These are phyloP conservation scores for Primulina huaijiensis DNA, from an alignment of 257 asterid species.

Conservation along the genomic window DNA sequence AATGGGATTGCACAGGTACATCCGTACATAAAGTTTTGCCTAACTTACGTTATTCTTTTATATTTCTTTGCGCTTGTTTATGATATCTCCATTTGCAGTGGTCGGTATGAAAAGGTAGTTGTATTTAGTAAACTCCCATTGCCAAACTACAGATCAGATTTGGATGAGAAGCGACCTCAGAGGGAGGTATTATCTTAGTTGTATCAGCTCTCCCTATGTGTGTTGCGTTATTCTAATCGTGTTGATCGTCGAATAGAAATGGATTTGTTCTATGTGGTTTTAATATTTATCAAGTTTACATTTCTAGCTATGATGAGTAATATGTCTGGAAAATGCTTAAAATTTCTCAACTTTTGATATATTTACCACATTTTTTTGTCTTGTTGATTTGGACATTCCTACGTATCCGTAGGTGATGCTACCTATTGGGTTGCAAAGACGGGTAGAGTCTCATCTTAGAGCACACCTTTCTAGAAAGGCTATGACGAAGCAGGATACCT, in stretches of 20 bases:
- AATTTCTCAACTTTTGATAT: constrained; percentile 13
- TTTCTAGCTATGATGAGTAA: constrained; percentile 16
- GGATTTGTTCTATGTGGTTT: constrained; percentile 3
- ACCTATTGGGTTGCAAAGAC: constrained; percentile 52
- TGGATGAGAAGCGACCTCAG: constrained; percentile 89
- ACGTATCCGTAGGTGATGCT: constrained; percentile 52
- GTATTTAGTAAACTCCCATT: constrained; percentile 78
- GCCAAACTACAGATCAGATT: constrained; percentile 92
- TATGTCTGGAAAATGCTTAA: constrained; percentile 15
- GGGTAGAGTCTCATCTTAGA: constrained; percentile 59
- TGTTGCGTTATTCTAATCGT: constrained; percentile 7
- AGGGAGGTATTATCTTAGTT: constrained; percentile 63
- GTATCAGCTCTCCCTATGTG: constrained; percentile 17
- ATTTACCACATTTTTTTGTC: not conserved
- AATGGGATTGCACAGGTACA: constrained; percentile 80
- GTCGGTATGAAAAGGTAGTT: constrained; percentile 63
- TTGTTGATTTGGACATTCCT: constrained; percentile 16
- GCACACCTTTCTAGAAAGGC: constrained; percentile 62
- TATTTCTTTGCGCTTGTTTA: constrained; percentile 22
- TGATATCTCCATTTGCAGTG: constrained; percentile 50
- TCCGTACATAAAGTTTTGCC: constrained; percentile 15
- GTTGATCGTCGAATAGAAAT: constrained; percentile 7
- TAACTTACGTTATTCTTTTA: not conserved
- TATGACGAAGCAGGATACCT: constrained; percentile 35
- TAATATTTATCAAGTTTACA: not conserved